Percentiles rank a stretch among this genome's conserved stretches.
phyloP scores from a whole-genome alignment of 1,139 yeast species.

The Kodamaea suecica region DNA sequence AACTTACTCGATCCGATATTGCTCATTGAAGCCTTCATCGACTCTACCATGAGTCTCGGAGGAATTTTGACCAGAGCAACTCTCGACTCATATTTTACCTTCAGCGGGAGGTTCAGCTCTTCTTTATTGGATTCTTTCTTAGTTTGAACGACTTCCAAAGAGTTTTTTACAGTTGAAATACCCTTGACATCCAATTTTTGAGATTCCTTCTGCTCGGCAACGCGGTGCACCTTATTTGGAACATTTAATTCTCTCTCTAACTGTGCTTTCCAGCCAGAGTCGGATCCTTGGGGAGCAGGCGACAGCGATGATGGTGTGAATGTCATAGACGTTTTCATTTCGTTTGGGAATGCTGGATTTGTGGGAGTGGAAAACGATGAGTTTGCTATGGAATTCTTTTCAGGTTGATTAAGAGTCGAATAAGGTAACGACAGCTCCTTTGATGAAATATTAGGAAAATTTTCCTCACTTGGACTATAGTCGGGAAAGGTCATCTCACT shows the following conservation, averaged over 20 bases:
- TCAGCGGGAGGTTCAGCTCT: too few relatives aligned
- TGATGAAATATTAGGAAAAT: not conserved
- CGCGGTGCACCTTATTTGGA: too few relatives aligned
- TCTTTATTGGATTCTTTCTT: too few relatives aligned
- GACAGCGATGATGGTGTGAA: not conserved
- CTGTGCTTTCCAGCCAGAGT: constrained; percentile 1
- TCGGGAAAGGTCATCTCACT: constrained; percentile 2
- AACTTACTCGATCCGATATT: not conserved
- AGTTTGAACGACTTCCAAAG: too few relatives aligned
- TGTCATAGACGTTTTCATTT: not conserved
- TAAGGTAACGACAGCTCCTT: not conserved
- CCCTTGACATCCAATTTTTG: too few relatives aligned
- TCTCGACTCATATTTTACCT: not conserved
- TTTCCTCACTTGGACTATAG: not conserved
- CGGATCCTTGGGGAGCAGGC: not conserved
- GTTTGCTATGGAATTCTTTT: too few relatives aligned
- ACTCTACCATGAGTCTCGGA: not conserved
- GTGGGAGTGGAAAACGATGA: not conserved
- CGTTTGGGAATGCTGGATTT: not conserved
- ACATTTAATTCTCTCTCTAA: not conserved
- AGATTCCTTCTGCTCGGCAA: too few relatives aligned
- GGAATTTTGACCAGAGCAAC: not conserved
- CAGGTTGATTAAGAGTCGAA: not conserved
- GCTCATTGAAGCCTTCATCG: not conserved
- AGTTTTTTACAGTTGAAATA: too few relatives aligned